Evolutionary conservation across 176 grass and related monocot species (phyloP).

Genomic region (Juncus effusus): DNA sequence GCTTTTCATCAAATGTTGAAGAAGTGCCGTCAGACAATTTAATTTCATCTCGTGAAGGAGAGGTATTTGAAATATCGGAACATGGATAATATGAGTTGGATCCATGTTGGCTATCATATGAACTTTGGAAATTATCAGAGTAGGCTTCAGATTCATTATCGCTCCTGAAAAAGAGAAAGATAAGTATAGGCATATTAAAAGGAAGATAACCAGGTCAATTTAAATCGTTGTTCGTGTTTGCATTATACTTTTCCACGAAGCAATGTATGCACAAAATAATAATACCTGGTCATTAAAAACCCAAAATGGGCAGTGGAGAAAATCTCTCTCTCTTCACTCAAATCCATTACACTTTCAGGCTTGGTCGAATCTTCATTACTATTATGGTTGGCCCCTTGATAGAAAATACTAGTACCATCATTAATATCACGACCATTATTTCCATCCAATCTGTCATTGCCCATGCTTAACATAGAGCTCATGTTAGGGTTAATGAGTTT

Average conservation of each 20-base stretch:
- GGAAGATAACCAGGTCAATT: neutral
- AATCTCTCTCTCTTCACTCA: slow-evolving; percentile 51
- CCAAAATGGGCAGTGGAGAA: slow-evolving; percentile 50
- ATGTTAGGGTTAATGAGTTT: neutral
- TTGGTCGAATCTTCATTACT: slow-evolving; percentile 39
- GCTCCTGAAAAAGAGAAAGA: slow-evolving; percentile 52
- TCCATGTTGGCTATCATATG: slow-evolving; percentile 53
- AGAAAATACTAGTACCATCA: too few species aligned
- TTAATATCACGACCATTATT: too few species aligned
- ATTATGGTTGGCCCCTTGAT: neutral
- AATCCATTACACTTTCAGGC: slow-evolving; percentile 46
- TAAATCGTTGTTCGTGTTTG: neutral
- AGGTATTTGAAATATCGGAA: slow-evolving; percentile 35
- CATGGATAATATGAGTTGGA: slow-evolving; percentile 45
- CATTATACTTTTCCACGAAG: too few species aligned
- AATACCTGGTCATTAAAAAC: slow-evolving; percentile 70
- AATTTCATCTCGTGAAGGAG: slow-evolving; percentile 36
- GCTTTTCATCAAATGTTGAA: slow-evolving; percentile 39
- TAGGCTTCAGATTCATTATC: slow-evolving; percentile 60
- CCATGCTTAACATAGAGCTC: neutral
- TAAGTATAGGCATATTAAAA: slow-evolving; percentile 4
- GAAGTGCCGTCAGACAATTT: slow-evolving; percentile 42
- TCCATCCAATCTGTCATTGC: neutral
- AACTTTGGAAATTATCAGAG: slow-evolving; percentile 29
- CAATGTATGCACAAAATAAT: neutral